phyloP scores from a whole-genome alignment of 2,329 filamentous ascomycete species.

The Cercospora berteroae region DNA sequence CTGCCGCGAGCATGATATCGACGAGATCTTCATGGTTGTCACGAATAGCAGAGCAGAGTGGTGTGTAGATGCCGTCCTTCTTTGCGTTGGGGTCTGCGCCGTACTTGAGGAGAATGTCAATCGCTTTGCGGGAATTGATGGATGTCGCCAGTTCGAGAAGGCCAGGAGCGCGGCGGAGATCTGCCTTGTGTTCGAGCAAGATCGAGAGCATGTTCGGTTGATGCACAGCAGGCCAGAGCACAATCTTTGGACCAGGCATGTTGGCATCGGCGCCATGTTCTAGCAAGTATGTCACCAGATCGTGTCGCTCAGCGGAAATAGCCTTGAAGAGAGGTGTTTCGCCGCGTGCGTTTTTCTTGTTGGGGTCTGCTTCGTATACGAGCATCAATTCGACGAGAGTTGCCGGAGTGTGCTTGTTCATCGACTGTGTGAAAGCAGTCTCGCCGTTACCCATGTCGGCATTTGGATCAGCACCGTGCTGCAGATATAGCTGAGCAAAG shows the following conservation, averaged over 20 bases:
- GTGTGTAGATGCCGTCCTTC: slow-evolving; percentile 65
- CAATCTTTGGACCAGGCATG: slow-evolving; percentile 55
- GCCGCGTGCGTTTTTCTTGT: slow-evolving; percentile 60
- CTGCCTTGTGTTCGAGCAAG: slow-evolving; percentile 53
- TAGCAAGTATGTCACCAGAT: slow-evolving; percentile 55
- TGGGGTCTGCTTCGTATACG: slow-evolving; percentile 58
- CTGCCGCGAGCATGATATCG: slow-evolving; percentile 55
- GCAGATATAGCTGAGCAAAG: slow-evolving; percentile 59
- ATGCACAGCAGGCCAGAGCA: slow-evolving; percentile 64
- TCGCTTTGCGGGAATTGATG: slow-evolving; percentile 60
- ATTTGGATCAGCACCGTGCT: slow-evolving; percentile 59
- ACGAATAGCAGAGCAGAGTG: slow-evolving; percentile 65
- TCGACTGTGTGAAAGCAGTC: slow-evolving; percentile 59
- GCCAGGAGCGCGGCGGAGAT: slow-evolving; percentile 61
- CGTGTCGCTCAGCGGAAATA: slow-evolving; percentile 56
- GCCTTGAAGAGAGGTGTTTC: slow-evolving; percentile 64
- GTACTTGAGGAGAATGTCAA: slow-evolving; percentile 61
- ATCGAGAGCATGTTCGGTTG: slow-evolving; percentile 58
- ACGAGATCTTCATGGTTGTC: slow-evolving; percentile 64
- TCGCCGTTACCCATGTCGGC: slow-evolving; percentile 56
- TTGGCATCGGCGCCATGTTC: slow-evolving; percentile 66
- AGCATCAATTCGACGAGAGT: slow-evolving; percentile 60
- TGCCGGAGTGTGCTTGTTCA: slow-evolving; percentile 58
- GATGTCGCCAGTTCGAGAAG: slow-evolving; percentile 65
- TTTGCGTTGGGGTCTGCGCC: slow-evolving; percentile 62